Conservation (phyloP, 805 yeast species). For the Metschnikowia lachancei region DNA sequence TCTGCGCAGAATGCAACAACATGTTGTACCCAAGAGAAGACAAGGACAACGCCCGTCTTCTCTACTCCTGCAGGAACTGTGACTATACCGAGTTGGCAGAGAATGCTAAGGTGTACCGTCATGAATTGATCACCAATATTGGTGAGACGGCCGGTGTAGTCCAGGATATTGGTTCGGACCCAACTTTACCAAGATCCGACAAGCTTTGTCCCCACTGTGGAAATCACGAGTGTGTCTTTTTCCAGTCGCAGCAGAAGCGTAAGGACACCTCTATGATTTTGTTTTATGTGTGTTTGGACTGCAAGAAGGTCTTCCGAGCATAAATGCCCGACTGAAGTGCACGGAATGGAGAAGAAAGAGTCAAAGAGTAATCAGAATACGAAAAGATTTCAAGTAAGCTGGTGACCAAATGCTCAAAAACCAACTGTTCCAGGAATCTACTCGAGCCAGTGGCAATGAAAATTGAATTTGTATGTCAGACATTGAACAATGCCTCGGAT, state of each 20-base stretch:
- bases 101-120: conserved; percentile 82
- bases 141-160: conserved; percentile 97
- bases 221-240: conserved; percentile 88
- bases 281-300: conserved; percentile 86
- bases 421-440: neutral
- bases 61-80: conserved; percentile 94
- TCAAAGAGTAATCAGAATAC: neutral
- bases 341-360: neutral
- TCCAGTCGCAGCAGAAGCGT: conserved; percentile 93
- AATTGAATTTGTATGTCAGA: neutral
- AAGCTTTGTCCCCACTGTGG: conserved; percentile 90
- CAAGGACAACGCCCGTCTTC: conserved; percentile 66
- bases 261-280: conserved; percentile 94
- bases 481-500: neutral
- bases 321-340: conserved; percentile 1
- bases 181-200: conserved; percentile 95
- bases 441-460: neutral
- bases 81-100: conserved; percentile 90
- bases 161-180: conserved; percentile 92
- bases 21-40: conserved; percentile 98
- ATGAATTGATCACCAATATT: conserved; percentile 86
- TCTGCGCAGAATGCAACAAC: conserved; percentile 95
- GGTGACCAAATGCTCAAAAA: neutral
- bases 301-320: conserved; percentile 69
- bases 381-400: neutral